phyloP scores from a whole-genome alignment of 345 rosid species.

The Ricinus communis region DNA sequence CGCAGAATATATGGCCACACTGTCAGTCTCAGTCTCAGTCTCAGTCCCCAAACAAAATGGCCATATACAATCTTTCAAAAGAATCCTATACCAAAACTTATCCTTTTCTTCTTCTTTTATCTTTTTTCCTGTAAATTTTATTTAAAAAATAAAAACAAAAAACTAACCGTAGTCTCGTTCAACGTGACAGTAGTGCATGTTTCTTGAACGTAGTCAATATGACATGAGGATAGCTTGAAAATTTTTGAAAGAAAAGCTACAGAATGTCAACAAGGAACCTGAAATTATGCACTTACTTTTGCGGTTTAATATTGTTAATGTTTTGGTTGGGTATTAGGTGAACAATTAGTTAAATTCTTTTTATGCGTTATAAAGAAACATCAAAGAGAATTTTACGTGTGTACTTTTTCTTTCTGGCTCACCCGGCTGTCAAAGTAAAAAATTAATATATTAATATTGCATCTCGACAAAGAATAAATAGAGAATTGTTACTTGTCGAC shows the following conservation, averaged over 20 bases:
- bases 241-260: neutral
- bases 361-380: conserved; percentile 10
- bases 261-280: conserved; percentile 28
- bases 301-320: neutral
- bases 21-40: conserved; percentile 11
- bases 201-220: conserved; percentile 5
- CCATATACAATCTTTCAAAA: conserved; percentile 4
- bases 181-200: conserved; percentile 7
- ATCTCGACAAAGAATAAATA: conserved; percentile 7
- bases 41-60: neutral
- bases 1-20: conserved; percentile 22
- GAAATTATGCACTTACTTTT: conserved; percentile 19
- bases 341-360: conserved; percentile 35
- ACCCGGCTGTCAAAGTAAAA: neutral
- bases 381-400: neutral
- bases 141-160: neutral
- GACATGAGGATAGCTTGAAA: neutral
- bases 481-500: conserved; percentile 25
- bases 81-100: conserved; percentile 1
- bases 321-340: conserved; percentile 46
- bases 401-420: neutral
- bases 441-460: conserved; percentile 12
- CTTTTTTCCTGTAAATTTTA: neutral
- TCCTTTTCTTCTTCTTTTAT: too few relatives aligned
- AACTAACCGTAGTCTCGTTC: neutral